phyloP scores from a whole-genome alignment of 2,329 filamentous ascomycete species.

The Penicillium sp. region DNA sequence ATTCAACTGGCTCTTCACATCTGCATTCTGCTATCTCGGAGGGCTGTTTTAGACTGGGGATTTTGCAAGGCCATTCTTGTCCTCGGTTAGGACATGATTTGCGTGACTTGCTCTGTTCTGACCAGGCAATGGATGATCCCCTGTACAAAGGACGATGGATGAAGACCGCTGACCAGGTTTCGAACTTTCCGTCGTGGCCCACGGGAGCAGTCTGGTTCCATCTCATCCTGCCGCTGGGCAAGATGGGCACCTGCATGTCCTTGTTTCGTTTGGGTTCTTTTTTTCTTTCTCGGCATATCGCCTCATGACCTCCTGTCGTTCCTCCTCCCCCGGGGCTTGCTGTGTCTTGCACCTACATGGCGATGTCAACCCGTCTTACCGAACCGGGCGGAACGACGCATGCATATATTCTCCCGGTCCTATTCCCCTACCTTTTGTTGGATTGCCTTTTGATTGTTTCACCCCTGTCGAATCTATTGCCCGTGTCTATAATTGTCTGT shows the following conservation, averaged over 20 bases:
- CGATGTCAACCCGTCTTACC: not conserved
- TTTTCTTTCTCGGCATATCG: not conserved
- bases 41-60: not conserved
- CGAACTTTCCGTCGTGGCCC: not conserved
- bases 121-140: not conserved
- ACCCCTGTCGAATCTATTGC: slow-evolving; percentile 22
- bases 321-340: slow-evolving; percentile 3
- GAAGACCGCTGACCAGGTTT: not conserved
- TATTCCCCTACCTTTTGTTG: slow-evolving; percentile 12
- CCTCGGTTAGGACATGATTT: not conserved
- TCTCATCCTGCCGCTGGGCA: not conserved
- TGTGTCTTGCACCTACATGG: not conserved
- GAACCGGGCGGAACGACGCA: slow-evolving; percentile 13
- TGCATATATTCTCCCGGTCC: slow-evolving; percentile 24
- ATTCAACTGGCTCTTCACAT: not conserved
- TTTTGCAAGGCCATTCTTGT: not conserved
- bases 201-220: not conserved
- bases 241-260: not conserved
- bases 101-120: not conserved
- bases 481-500: slow-evolving; percentile 28
- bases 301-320: not conserved
- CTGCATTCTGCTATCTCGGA: not conserved
- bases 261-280: not conserved
- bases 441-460: slow-evolving; percentile 18
- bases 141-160: not conserved